phyloP scores from a whole-genome alignment of 768 basidiomycete species.

The Udeniomyces megalosporus region DNA sequence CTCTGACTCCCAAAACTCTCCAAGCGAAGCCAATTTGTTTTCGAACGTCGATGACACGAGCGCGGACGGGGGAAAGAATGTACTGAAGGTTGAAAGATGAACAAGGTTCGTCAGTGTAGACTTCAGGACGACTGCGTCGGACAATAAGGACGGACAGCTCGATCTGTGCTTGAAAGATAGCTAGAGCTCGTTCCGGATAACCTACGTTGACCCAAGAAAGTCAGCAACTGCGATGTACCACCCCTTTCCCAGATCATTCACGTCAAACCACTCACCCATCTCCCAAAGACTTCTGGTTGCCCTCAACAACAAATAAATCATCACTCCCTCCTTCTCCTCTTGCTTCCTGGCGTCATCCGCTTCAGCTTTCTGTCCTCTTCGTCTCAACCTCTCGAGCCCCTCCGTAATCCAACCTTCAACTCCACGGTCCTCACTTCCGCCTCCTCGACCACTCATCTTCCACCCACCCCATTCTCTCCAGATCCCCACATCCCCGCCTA shows the following conservation, averaged over 20 bases:
- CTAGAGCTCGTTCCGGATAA: conserved; percentile 29
- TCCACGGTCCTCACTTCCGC: conserved; percentile 17
- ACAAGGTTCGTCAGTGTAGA: no score
- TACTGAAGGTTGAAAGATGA: not conserved
- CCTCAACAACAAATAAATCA: conserved; percentile 30
- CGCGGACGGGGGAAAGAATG: not conserved
- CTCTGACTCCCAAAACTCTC: conserved; percentile 32
- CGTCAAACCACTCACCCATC: conserved; percentile 24
- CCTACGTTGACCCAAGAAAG: conserved; percentile 18
- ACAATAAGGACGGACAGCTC: conserved; percentile 29
- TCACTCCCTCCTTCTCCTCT: conserved; percentile 26
- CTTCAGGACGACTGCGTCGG: no score
- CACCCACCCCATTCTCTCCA: conserved; percentile 14
- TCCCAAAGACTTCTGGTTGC: conserved; percentile 28
- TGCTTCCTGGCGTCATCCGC: conserved; percentile 11
- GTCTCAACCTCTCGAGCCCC: conserved; percentile 9
- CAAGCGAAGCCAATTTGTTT: conserved; percentile 22
- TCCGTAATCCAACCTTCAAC: conserved; percentile 18
- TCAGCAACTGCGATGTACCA: not conserved
- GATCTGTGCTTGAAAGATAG: conserved; percentile 30
- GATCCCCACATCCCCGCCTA: conserved; percentile 2
- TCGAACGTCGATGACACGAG: not conserved
- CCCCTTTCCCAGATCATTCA: no score
- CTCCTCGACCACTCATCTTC: conserved; percentile 5
- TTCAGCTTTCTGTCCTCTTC: conserved; percentile 18